Evolutionary conservation across 2,329 filamentous ascomycete genomes (phyloP).

Genomic region (Pseudogymnoascus sp.): DNA sequence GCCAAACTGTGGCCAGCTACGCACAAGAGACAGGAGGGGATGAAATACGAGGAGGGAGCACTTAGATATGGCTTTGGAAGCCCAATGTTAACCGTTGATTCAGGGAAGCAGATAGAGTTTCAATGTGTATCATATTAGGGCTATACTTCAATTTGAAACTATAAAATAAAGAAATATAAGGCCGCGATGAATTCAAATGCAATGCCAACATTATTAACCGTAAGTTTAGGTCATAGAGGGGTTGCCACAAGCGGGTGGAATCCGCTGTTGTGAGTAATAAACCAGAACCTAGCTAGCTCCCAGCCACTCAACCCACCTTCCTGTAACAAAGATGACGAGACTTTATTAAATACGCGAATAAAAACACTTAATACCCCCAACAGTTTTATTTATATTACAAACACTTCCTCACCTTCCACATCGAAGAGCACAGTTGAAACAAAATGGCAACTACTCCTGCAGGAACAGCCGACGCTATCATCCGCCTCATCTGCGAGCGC

Average conservation of each 20-base stretch:
- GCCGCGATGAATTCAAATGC: background rate
- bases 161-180: background rate
- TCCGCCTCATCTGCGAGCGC: constrained; percentile 24
- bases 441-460: background rate
- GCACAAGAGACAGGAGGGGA: constrained; percentile 30
- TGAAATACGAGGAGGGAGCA: constrained; percentile 29
- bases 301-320: background rate
- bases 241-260: background rate
- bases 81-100: constrained; percentile 31
- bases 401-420: background rate
- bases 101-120: constrained; percentile 13
- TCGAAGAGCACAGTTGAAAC: background rate
- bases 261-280: background rate
- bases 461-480: constrained; percentile 16
- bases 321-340: background rate
- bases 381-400: background rate
- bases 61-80: constrained; percentile 31
- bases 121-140: background rate
- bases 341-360: background rate
- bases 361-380: background rate
- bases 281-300: background rate
- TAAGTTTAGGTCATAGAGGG: background rate
- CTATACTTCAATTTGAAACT: background rate
- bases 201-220: background rate
- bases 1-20: constrained; percentile 33